These are phyloP conservation scores for Chaetothyriales sp. DNA, from an alignment of 2,329 filamentous ascomycete species.

Conservation along the genomic window DNA sequence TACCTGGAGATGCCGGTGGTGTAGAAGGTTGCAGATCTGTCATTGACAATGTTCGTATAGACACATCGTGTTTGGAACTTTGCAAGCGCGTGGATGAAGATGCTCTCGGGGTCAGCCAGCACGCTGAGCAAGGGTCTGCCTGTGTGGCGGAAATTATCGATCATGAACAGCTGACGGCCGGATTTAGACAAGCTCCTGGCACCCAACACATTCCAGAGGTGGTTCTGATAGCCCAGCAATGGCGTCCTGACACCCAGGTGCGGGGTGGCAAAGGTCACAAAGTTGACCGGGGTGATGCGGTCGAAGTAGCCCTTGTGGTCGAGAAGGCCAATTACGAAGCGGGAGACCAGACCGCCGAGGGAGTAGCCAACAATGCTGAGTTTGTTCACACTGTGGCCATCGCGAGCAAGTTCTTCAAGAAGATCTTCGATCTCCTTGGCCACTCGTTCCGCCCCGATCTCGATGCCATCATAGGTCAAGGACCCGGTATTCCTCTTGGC, in stretches of 20 bases:
- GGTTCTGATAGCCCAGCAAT: slow-evolving; percentile 50
- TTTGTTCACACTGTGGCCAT: slow-evolving; percentile 61
- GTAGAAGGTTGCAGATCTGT: slow-evolving; percentile 68
- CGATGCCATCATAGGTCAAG: slow-evolving; percentile 53
- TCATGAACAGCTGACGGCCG: slow-evolving; percentile 73
- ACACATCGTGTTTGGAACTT: slow-evolving; percentile 63
- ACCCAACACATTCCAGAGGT: slow-evolving; percentile 71
- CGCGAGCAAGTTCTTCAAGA: slow-evolving; percentile 39
- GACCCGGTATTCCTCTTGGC: slow-evolving; percentile 43
- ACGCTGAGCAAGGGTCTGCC: slow-evolving; percentile 66
- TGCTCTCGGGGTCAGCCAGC: slow-evolving; percentile 67
- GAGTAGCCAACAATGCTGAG: slow-evolving; percentile 84
- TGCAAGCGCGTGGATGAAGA: slow-evolving; percentile 69
- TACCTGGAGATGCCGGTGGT: slow-evolving; percentile 65
- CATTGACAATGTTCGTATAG: slow-evolving; percentile 80
- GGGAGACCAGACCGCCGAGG: slow-evolving; percentile 69
- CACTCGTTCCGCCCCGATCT: slow-evolving; percentile 54
- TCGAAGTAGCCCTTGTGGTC: slow-evolving; percentile 70
- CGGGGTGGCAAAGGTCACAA: slow-evolving; percentile 80
- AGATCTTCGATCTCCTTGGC: slow-evolving; percentile 50
- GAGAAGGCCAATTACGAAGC: slow-evolving; percentile 75
- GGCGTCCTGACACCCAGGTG: slow-evolving; percentile 66
- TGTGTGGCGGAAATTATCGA: slow-evolving; percentile 74
- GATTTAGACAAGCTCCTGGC: slow-evolving; percentile 69
- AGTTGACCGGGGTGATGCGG: slow-evolving; percentile 73